phyloP scores from a whole-genome alignment of 495 filamentous ascomycete species.

The Saxispiralis lemnorum region DNA sequence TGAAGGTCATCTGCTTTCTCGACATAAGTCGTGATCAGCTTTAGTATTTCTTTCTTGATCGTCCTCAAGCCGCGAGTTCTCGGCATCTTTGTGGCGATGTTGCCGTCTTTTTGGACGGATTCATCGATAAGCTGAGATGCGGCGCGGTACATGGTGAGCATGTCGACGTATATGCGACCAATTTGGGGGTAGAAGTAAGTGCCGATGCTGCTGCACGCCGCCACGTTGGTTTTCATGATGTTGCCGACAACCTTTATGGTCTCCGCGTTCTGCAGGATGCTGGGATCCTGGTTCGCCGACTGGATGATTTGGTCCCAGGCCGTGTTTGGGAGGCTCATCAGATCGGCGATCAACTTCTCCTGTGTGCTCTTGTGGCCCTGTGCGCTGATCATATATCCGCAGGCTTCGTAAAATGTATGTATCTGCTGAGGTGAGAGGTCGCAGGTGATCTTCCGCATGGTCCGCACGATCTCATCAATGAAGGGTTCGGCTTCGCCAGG shows the following conservation, averaged over 20 bases:
- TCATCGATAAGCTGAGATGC: constrained; percentile 92
- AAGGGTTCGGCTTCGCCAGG: constrained; percentile 89
- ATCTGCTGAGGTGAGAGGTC: constrained; percentile 93
- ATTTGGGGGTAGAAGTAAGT: constrained; percentile 99
- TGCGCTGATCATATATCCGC: constrained; percentile 96
- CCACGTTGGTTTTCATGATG: constrained; percentile 99
- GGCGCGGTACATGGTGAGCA: constrained; percentile 96
- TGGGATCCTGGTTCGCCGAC: constrained; percentile 61
- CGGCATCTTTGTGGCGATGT: constrained; percentile 93
- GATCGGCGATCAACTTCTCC: constrained; percentile 73
- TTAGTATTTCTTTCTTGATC: constrained; percentile 98
- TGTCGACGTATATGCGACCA: constrained; percentile 91
- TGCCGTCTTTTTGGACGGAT: constrained; percentile 67
- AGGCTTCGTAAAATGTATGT: constrained; percentile 98
- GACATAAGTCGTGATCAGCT: constrained; percentile 92
- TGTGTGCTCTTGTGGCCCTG: constrained; percentile 85
- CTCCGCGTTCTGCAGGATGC: constrained; percentile 71
- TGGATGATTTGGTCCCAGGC: constrained; percentile 93
- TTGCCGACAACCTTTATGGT: constrained; percentile 97
- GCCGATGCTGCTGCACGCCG: constrained; percentile 86
- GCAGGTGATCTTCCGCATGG: constrained; percentile 81
- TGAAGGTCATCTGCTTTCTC: constrained; percentile 93
- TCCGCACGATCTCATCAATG: constrained; percentile 95
- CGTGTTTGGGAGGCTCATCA: constrained; percentile 83
- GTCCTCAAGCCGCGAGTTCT: constrained; percentile 86